Evolutionary conservation across 768 basidiomycete species (phyloP), one percentile per base, ranked within the genome.

Genomic region (Calocybe cyanea): DNA sequence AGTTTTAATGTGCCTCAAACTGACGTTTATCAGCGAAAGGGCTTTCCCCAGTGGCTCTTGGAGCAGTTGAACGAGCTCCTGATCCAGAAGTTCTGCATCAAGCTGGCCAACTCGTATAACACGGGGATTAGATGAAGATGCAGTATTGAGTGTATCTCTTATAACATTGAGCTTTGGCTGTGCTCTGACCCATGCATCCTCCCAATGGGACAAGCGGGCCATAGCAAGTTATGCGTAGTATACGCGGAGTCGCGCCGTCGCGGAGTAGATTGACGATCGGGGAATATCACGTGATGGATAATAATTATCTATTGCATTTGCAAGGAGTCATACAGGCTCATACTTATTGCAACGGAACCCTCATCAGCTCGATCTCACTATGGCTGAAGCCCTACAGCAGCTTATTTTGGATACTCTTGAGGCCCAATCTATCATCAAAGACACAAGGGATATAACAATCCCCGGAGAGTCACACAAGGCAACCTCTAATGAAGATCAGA

Each of bases 1-100:
- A 60, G 49, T 39, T 21, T 30, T 19, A 38, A 13, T 23, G 17
- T 31, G 34, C 38, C 21, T 25, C 41, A 15, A 18, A 36, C 15
- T 31, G 64, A 92, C 91, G 53, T 78, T 78, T 40, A 90, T 67
- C 11, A 82, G 66, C 19, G 76, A 72, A 17, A 95, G 64, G 1
- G 92, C 82, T 48, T 77, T 85, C 51, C 72, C 70, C 38, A 97
- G 63, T n/a, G 92, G 93, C 43, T 88, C 88, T 57, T 80, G 81
- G 24, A 98, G 73, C 49, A 96, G 67, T 21, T 82, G 76, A 24
- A 87, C 80, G 14, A 98, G 78, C 51, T 96, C 92, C 53, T 84
- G 80, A 67, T 98, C 95, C 38, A 97, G 76, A 18, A 94, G 73
- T 55, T 92, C 86, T 2, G 94, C 82, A 63, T 98, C 95, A 43